phyloP scores from a whole-genome alignment of 2,329 filamentous ascomycete genomes.

The Claviceps sp. region DNA sequence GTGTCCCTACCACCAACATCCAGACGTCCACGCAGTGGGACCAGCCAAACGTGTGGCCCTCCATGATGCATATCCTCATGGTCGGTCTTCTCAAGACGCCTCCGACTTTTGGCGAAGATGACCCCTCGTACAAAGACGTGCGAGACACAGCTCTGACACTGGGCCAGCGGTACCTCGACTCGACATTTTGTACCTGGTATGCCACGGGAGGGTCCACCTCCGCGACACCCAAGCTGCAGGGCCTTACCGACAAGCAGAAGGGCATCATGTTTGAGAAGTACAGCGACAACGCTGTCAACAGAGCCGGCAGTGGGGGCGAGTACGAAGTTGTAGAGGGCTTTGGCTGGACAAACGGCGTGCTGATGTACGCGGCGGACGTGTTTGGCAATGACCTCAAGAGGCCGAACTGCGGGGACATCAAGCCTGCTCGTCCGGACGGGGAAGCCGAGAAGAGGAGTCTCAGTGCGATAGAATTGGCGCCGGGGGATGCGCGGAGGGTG shows the following conservation, averaged over 20 bases:
- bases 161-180: conserved; percentile 53
- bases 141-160: conserved; percentile 43
- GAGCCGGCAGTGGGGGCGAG: conserved; percentile 51
- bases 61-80: conserved; percentile 51
- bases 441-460: conserved; percentile 15
- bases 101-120: conserved; percentile 37
- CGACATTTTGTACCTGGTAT: conserved; percentile 56
- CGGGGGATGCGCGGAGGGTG: conserved; percentile 31
- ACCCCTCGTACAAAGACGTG: conserved; percentile 39
- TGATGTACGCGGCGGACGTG: conserved; percentile 51
- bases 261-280: conserved; percentile 64
- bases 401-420: conserved; percentile 41
- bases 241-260: conserved; percentile 25
- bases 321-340: conserved; percentile 59
- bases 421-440: conserved; percentile 24
- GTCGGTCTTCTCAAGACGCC: conserved; percentile 46
- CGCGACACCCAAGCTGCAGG: conserved; percentile 34
- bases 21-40: conserved; percentile 55
- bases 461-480: conserved; percentile 32
- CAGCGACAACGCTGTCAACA: conserved; percentile 43
- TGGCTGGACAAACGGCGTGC: conserved; percentile 56
- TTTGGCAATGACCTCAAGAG: conserved; percentile 42
- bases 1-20: conserved; percentile 49
- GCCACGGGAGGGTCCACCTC: conserved; percentile 50
- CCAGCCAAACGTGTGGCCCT: conserved; percentile 57